Evolutionary conservation across 148 eudicot species (phyloP), one percentile per base, ranked within the genome.

Genomic region (Dysphania ambrosioides): DNA sequence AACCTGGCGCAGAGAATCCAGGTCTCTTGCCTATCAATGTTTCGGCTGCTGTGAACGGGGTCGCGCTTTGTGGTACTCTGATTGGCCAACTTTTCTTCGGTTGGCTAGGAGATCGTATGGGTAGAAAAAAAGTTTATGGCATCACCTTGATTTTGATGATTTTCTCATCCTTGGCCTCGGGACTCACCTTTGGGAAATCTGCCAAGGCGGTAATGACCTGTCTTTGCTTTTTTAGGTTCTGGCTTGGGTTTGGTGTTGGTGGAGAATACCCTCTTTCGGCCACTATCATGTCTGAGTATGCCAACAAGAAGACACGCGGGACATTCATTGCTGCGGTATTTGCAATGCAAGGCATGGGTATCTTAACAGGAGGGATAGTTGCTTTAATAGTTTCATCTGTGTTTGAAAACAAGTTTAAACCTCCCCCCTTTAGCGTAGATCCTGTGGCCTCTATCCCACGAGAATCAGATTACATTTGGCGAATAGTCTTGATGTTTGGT

Each of bases 301-400:
- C 94, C 1, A 90, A 89, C 67, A 89, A 87, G 69, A 89, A 82
- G 84, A 89, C 89, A 0, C 82, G 93, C 30, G 91, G 91, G 1
- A 82, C 87, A 0, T 90, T 90, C 23, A 90, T 90, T 2, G 91
- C 94, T 0, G 91, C 94, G 0, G 95, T 90, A 0, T 90, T 88
- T 58, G 91, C 95, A 11, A 90, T 90, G 95, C 94, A 90, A 64
- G 90, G 95, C 4, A 69, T 86, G 19, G 95, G 95, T 0, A 88
- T 85, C 23, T 53, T 90, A 30, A 70, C 83, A 0, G 77, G 90
- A 47, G 95, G 90, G 11, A 47, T 90, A 10, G 78, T 88, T 4
- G 83, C 88, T 0, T 71, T 88, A 0, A 70, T 88, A 1, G 76
- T 85, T 11, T 82, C 91, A 0, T 21, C 87, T 0, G 86, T 79